phyloP scores from a whole-genome alignment of 140 eudicot species.

The Flaveria floridana region DNA sequence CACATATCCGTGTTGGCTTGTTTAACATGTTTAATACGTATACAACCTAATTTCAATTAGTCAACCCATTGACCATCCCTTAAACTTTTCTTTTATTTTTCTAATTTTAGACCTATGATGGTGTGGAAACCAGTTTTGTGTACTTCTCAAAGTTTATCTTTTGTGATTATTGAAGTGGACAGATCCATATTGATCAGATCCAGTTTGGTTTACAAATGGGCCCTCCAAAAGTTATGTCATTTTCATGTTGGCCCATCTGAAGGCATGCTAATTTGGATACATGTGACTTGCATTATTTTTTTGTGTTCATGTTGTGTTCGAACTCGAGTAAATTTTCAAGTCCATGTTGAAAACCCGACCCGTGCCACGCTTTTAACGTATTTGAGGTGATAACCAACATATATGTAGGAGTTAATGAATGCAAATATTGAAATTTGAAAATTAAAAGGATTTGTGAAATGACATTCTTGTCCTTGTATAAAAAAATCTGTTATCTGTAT shows the following conservation, averaged over 20 bases:
- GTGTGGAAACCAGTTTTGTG: not conserved
- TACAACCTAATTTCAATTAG: too few species aligned
- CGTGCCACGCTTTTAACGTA: too few species aligned
- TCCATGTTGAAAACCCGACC: too few species aligned
- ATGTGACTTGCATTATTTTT: not conserved
- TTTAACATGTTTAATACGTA: too few species aligned
- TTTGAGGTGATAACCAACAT: not conserved
- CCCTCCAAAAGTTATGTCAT: not conserved
- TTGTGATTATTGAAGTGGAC: not conserved
- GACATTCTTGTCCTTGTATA: not conserved
- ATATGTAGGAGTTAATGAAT: not conserved
- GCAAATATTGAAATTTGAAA: not conserved
- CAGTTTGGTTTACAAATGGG: not conserved
- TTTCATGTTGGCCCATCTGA: not conserved
- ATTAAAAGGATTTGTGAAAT: not conserved
- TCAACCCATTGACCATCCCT: too few species aligned
- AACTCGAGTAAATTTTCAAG: too few species aligned
- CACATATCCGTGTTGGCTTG: too few species aligned
- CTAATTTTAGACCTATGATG: not conserved
- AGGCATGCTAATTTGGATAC: not conserved
- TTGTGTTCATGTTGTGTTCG: not conserved
- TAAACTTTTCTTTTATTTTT: too few species aligned
- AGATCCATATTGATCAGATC: not conserved
- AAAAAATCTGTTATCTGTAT: too few species aligned
- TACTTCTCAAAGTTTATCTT: not conserved